These are phyloP conservation scores for Plasmodium gaboni DNA, from an alignment of 169 alveolate genomes.

Conservation along the genomic window DNA sequence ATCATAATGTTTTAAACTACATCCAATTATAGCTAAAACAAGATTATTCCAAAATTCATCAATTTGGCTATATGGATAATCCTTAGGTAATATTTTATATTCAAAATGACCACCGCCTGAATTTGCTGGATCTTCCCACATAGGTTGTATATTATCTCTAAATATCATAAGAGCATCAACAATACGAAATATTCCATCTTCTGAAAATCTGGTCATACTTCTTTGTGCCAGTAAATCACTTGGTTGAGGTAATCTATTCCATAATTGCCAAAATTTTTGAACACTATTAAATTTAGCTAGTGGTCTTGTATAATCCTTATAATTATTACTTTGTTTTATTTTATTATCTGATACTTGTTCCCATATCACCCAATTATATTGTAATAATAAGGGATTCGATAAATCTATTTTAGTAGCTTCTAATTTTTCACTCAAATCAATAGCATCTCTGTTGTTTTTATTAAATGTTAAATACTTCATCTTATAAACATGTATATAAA, in stretches of 20 bases:
- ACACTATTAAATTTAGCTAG: constrained; percentile 89
- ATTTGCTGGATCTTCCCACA: constrained; percentile 91
- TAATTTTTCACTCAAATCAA: constrained; percentile 53
- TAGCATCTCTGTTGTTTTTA: constrained; percentile 55
- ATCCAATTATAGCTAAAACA: constrained; percentile 87
- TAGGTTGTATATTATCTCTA: constrained; percentile 89
- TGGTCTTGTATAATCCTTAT: constrained; percentile 89
- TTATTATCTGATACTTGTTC: constrained; percentile 85
- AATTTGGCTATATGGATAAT: constrained; percentile 80
- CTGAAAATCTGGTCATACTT: constrained; percentile 80
- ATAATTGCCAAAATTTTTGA: constrained; percentile 86
- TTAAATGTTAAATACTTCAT: constrained; percentile 74
- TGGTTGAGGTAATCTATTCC: constrained; percentile 88
- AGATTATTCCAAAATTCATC: constrained; percentile 90
- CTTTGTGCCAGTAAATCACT: constrained; percentile 83
- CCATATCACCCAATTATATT: constrained; percentile 91
- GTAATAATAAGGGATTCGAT: constrained; percentile 80
- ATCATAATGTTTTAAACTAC: constrained; percentile 82
- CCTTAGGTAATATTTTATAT: constrained; percentile 86
- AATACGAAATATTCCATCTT: constrained; percentile 82
- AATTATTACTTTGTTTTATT: constrained; percentile 82
- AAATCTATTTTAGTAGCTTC: constrained; percentile 72
- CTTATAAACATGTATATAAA: background rate
- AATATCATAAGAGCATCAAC: constrained; percentile 87
- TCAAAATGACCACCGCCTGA: constrained; percentile 89